phyloP scores from a whole-genome alignment of 75 land plant species.

The Azolla pinnata region DNA sequence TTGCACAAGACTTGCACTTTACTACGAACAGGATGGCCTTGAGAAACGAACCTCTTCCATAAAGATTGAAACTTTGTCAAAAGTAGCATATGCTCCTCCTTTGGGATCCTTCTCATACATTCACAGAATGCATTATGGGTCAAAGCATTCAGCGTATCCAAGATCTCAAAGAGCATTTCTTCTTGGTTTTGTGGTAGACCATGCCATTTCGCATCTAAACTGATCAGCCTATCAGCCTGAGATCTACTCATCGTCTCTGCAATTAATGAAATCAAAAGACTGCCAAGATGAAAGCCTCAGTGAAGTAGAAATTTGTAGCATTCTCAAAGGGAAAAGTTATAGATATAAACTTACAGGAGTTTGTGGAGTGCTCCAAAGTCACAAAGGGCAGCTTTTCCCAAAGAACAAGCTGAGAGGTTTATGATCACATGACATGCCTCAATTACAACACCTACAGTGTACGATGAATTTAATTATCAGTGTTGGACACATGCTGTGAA shows the following conservation, averaged over 20 bases:
- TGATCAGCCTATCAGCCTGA: no score
- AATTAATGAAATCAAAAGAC: not conserved
- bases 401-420: no score
- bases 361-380: not conserved
- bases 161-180: not conserved
- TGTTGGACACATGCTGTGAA: no score
- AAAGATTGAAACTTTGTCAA: not conserved
- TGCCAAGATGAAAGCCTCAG: not conserved
- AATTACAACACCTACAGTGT: no score
- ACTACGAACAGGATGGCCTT: not conserved
- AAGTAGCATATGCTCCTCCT: not conserved
- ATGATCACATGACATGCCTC: no score
- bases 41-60: not conserved
- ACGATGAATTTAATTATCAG: no score
- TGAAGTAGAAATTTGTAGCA: not conserved
- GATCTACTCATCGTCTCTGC: not conserved
- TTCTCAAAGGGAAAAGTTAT: not conserved
- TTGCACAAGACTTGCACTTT: constrained; percentile 34
- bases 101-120: not conserved
- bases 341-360: constrained; percentile 4
- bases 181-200: no score
- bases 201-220: no score
- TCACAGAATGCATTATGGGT: not conserved
- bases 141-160: not conserved
- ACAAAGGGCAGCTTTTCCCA: not conserved